A percentile compares a stretch with the other conserved stretches of the same genome.
Evolutionary conservation across 495 filamentous ascomycete genomes (phyloP).

Genomic region (Tuber magnatum): DNA sequence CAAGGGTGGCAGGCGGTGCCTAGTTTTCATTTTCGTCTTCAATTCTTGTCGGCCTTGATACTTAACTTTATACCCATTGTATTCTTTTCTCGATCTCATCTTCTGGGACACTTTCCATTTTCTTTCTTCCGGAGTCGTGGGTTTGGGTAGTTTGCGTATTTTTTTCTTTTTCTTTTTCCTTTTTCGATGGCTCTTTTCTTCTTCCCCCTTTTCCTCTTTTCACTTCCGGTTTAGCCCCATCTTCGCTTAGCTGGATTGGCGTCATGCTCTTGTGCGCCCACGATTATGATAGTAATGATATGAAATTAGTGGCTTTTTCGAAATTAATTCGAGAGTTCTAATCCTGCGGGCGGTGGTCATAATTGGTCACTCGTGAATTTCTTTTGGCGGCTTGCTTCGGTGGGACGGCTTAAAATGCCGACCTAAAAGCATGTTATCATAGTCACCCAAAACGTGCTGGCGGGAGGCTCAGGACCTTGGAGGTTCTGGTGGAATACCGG

Average conservation of each 20-base stretch:
- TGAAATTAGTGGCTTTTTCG: conserved; percentile 3
- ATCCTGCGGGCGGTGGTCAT: background rate
- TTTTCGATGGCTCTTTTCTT: conserved; percentile 13
- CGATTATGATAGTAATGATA: conserved; percentile 7
- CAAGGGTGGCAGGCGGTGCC: conserved; percentile 32
- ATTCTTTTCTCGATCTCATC: background rate
- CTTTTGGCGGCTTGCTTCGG: background rate
- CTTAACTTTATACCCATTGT: background rate
- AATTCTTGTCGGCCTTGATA: background rate
- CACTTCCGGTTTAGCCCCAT: background rate
- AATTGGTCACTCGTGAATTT: background rate
- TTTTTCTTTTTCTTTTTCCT: conserved; percentile 21
- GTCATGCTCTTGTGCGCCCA: conserved; percentile 7
- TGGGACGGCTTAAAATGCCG: too few species aligned
- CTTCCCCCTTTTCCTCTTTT: background rate
- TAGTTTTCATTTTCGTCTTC: conserved; percentile 19
- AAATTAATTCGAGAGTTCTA: background rate
- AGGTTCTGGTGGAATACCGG: too few species aligned
- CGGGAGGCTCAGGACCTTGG: too few species aligned
- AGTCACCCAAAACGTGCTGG: too few species aligned
- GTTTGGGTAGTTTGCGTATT: conserved; percentile 6
- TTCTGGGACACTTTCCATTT: background rate
- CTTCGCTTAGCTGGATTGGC: background rate
- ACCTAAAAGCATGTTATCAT: too few species aligned
- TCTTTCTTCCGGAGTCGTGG: background rate